A percentile compares a stretch with the other conserved stretches of the same genome.
phyloP scores from a whole-genome alignment of 345 rosid genomes.

The Euphorbia tirucalli region DNA sequence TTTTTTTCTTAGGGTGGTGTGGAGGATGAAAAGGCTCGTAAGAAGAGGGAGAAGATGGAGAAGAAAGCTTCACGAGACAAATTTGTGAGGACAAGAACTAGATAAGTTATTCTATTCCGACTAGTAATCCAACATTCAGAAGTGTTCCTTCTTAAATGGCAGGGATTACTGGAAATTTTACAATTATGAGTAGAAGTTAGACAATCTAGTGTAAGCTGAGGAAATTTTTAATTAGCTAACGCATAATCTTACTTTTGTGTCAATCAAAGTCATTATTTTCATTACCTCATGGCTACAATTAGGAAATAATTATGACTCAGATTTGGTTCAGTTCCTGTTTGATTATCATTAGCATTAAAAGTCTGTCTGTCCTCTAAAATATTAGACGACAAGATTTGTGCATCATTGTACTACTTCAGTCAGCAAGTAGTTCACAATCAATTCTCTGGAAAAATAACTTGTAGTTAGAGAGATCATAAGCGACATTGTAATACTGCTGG shows the following conservation, averaged over 20 bases:
- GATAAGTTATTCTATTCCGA: slow-evolving; percentile 25
- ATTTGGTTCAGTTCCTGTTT: neutral
- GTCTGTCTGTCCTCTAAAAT: neutral
- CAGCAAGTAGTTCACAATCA: slow-evolving; percentile 40
- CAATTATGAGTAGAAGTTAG: neutral
- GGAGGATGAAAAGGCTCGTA: slow-evolving; percentile 84
- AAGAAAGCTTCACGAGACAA: slow-evolving; percentile 67
- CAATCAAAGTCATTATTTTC: neutral
- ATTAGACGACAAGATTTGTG: neutral
- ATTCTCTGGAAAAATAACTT: slow-evolving; percentile 38
- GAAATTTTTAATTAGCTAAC: neutral
- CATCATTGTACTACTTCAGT: slow-evolving; percentile 4
- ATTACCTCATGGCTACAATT: neutral
- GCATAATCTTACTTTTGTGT: neutral
- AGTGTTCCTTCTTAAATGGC: neutral
- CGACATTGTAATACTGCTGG: slow-evolving; percentile 42
- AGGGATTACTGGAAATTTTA: neutral
- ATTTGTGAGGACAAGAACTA: slow-evolving; percentile 58
- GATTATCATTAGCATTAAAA: neutral
- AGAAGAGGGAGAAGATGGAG: slow-evolving; percentile 93
- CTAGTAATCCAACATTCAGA: neutral
- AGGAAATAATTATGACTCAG: neutral
- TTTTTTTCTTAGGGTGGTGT: slow-evolving; percentile 49
- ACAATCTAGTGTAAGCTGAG: neutral
- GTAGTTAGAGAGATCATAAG: slow-evolving; percentile 28